Evolutionary conservation across 345 rosid species (phyloP), one percentile per base, ranked within the genome.

Genomic region (Litchi chinensis): DNA sequence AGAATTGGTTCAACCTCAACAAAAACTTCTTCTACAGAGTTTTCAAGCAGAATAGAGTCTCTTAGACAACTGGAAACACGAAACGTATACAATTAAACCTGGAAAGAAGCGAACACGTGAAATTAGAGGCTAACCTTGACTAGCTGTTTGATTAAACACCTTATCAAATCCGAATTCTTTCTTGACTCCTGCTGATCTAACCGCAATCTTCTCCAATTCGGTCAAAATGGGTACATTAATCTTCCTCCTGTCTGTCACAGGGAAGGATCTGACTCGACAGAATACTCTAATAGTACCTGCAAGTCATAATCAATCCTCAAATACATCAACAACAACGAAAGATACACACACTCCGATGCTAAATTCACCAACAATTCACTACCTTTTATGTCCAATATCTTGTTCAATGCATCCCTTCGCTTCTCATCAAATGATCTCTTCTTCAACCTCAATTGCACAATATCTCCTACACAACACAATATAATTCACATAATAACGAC

Each of bases 201-300:
- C 83, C 21, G 81, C 86, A 65, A 93, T 68, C 63, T 80, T 89
- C 72, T 88, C 91, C 16, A 57, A 71, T 60, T 80, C 89, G 73
- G 74, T 82, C 26, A 86, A 83, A 40, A 95, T 66, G 21, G 93
- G 85, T 77, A 88, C 91, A n/a, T 39, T 82, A 63, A 81, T 74
- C 63, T 82, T 86, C 72, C 90, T 91, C 75, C 76, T 89, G 43
- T 84, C 89, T 5, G 88, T 82, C 16, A 50, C 46, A 18, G 82
- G 75, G 83, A 83, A 86, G 4, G 94, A 97, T 63, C 94, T 89
- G 39, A 93, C 91, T 73, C 98, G 87, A 80, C 98, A 93, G 83
- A 93, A 92, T 59, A 92, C 95, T 70, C 98, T 87, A 77, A 95
- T 95, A 28, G 88, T 84, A 68, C 98, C 98, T 93, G 93, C 83